A percentile compares a stretch with the other conserved stretches of the same genome.
phyloP scores from a whole-genome alignment of 257 asterid genomes.

The Fraxinus cuspidata region DNA sequence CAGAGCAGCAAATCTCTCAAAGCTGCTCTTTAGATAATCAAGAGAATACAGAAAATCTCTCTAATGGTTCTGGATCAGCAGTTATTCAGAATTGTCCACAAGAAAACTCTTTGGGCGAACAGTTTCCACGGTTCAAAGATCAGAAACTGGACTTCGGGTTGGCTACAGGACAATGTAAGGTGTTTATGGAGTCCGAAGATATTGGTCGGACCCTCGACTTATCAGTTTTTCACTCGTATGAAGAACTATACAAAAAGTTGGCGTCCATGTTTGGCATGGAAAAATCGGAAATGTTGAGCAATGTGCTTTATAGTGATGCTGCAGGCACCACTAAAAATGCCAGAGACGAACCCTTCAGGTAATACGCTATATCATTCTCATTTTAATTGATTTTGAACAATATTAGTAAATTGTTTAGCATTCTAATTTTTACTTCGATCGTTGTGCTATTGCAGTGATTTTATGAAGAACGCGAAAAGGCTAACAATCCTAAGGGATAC shows the following conservation, averaged over 20 bases:
- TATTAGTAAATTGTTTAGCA: neutral
- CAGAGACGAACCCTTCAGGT: conserved; percentile 73
- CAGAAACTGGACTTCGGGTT: conserved; percentile 34
- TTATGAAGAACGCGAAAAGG: conserved; percentile 58
- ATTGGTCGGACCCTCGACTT: conserved; percentile 61
- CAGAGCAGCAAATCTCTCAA: conserved; percentile 64
- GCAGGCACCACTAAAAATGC: conserved; percentile 48
- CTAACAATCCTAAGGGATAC: conserved; percentile 61
- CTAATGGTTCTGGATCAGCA: conserved; percentile 61
- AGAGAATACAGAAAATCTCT: conserved; percentile 38
- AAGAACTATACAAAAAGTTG: conserved; percentile 51
- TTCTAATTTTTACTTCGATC: neutral
- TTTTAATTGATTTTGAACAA: too few relatives aligned
- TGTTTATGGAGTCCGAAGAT: conserved; percentile 64
- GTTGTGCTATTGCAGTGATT: conserved; percentile 47
- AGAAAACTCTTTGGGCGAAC: conserved; percentile 47
- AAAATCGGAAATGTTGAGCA: conserved; percentile 54
- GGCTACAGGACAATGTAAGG: conserved; percentile 59
- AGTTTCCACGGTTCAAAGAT: conserved; percentile 40
- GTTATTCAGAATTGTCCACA: conserved; percentile 49
- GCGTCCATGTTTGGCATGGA: conserved; percentile 53
- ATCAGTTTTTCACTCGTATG: conserved; percentile 44
- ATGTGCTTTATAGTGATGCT: conserved; percentile 49
- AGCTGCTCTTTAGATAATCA: conserved; percentile 45
- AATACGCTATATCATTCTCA: neutral